Evolutionary conservation across 176 grass and related monocot species (phyloP).

Genomic region (Otatea glauca): DNA sequence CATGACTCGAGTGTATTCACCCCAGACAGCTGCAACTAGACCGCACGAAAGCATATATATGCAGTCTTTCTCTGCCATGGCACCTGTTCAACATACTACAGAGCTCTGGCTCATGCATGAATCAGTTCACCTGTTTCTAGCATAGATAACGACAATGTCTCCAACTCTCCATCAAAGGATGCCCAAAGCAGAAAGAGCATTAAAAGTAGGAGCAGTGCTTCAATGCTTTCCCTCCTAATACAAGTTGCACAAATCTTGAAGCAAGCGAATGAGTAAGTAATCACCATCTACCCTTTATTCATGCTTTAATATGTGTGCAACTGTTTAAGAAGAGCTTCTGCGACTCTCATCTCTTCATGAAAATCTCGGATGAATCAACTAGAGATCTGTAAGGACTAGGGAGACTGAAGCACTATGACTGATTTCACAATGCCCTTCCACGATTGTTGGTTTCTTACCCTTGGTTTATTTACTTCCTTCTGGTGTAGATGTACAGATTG

Average conservation of each 20-base stretch:
- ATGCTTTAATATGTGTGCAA: no score
- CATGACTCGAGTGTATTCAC: not conserved
- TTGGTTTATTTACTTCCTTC: not conserved
- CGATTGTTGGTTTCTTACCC: not conserved
- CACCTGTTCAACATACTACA: not conserved
- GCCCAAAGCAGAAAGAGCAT: constrained; percentile 25
- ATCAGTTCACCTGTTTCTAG: constrained; percentile 36
- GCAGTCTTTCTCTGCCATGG: constrained; percentile 9
- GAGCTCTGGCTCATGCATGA: constrained; percentile 8
- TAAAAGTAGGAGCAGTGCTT: no score
- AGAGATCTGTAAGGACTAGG: not conserved
- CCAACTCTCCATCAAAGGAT: constrained; percentile 14
- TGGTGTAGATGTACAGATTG: not conserved
- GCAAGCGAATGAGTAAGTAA: no score
- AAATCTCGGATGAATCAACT: not conserved
- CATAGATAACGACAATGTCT: constrained; percentile 29
- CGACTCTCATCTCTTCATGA: not conserved
- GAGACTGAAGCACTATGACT: not conserved
- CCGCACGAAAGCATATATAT: not conserved
- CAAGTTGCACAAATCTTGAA: no score
- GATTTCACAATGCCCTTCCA: not conserved
- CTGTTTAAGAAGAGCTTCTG: constrained; percentile 8
- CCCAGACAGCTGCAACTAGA: not conserved
- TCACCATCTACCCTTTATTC: no score
- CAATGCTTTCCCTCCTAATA: no score